Evolutionary conservation across 2,329 filamentous ascomycete genomes (phyloP), one percentile per base, ranked within the genome.

Genomic region (Xylariales sp.): DNA sequence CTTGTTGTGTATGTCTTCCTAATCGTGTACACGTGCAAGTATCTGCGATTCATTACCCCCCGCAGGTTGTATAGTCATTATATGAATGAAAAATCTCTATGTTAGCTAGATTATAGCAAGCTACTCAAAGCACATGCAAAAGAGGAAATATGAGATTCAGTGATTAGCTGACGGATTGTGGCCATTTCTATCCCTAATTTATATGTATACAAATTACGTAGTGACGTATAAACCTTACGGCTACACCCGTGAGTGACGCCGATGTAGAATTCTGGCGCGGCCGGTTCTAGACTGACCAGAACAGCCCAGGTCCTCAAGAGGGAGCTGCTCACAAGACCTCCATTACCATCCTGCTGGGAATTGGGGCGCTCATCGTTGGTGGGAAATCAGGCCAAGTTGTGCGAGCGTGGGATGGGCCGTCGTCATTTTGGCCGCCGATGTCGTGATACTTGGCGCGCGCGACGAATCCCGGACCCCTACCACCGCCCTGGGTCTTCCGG

Each of bases 391-490:
- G 30, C 8, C 14, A 28, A 39, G 32, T n/a, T 14, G 30, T 8
- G 43, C 7, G 57, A 36, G 46, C 43, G 59, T 63, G 59, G 64
- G 62, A 54, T 64, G 57, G 54, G 30, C 16, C 18, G 61, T 68
- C 66, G 66, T 65, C 39, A 68, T 68, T 62, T 34, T 49, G 8
- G 54, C 28, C 57, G 34, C 23, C n/a, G 66, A 68, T 68, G 66
- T 68, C 66, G 66, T 68, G 66, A 68, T 68, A 50, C 66, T 68
- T 68, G 62, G 66, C 66, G 32, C 28, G 28, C 61, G 57, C 62
- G 53, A 64, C 45, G 34, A 28, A 56, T 56, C 41, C 49, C n/a
- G 36, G 36, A 59, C 49, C 48, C 54, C 65, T 55, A 46, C 53
- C 34, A 8, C 36, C 43, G 46, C 43, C 30, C 32, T 49, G 18